Evolutionary conservation across 2,329 filamentous ascomycete genomes (phyloP), one percentile per base, ranked within the genome.

Genomic region (Thyridium curvatum): DNA sequence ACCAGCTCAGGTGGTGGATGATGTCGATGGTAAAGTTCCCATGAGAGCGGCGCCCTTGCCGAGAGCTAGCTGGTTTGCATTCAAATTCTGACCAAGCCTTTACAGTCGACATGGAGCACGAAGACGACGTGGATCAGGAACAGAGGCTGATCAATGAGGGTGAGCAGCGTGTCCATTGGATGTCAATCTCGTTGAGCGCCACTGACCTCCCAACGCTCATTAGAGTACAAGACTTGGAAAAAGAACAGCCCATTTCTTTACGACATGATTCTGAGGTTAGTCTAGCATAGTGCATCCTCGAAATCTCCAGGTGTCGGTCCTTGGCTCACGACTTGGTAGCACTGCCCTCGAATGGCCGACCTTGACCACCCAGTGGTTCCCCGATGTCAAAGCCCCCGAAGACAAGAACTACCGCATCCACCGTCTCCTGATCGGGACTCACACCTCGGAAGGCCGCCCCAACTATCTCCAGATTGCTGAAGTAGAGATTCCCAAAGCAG

Each of bases 221-320:
- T 52, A 89, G 93, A 98, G 62, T 98, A 98, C 77, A 98, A 98
- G 64, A 96, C 91, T 49, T 98, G 93, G 93, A 98, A 98, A 75
- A 98, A 98, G 73, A 98, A 98, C 66, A 88, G 86, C 48, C 90
- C 93, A 4, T 97, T 97, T 58, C 84, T 98, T 52, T 98, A 98
- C 63, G 93, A 98, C 61, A 87, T 96, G 80, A 93, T 98, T 49
- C 74, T 97, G 47, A 90, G 82, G 81, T 82, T 62, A 49, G 48
- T 39, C 13, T 12, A 14, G 21, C 10, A 6, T 10, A 6, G 6
- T 26, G 21, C 21, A n/a, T 3, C 26, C 4, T 30, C 28, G 43
- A 35, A 2, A 32, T 17, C 12, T n/a, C 13, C 28, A 29, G 17
- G n/a, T n/a, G n/a, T n/a, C n/a, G n/a, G 33, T 12, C 17, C 30